phyloP scores from a whole-genome alignment of 768 basidiomycete species.

The Termitomyces sp. region DNA sequence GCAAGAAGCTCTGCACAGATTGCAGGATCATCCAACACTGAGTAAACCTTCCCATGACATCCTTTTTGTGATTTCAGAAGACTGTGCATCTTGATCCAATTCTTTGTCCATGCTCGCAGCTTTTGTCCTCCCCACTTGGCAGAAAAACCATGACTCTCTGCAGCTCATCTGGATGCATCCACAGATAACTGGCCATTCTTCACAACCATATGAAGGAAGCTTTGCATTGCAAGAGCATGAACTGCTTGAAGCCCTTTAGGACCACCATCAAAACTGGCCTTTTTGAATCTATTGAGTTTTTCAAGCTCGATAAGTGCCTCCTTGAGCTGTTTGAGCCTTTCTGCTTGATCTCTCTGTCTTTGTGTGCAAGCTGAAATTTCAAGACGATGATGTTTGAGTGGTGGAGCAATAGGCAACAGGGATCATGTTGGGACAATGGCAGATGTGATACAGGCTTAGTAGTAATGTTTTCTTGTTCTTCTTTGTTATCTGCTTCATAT shows the following conservation, averaged over 20 bases:
- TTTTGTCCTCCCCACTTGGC: conserved; percentile 1
- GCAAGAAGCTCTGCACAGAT: conserved; percentile 24
- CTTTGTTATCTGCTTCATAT: background rate
- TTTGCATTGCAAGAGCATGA: no score
- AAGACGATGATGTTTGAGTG: conserved; percentile 6
- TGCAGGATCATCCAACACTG: conserved; percentile 23
- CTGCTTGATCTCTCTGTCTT: background rate
- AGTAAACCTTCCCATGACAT: conserved; percentile 23
- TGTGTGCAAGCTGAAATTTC: conserved; percentile 1
- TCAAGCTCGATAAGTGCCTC: conserved; percentile 7
- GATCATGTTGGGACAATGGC: background rate
- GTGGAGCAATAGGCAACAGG: background rate
- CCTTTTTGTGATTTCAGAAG: conserved; percentile 23
- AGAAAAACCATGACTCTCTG: conserved; percentile 19
- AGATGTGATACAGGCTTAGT: background rate
- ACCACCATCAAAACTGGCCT: conserved; percentile 10
- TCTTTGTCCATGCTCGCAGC: conserved; percentile 6
- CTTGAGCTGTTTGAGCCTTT: background rate
- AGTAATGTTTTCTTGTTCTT: background rate
- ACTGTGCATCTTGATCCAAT: conserved; percentile 16
- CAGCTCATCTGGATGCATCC: conserved; percentile 19
- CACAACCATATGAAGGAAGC: no score
- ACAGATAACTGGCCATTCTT: no score
- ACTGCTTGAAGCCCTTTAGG: conserved; percentile 18
- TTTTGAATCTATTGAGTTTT: conserved; percentile 14